phyloP scores from a whole-genome alignment of 1,139 yeast species.

The Lodderomyces parapsilosis region DNA sequence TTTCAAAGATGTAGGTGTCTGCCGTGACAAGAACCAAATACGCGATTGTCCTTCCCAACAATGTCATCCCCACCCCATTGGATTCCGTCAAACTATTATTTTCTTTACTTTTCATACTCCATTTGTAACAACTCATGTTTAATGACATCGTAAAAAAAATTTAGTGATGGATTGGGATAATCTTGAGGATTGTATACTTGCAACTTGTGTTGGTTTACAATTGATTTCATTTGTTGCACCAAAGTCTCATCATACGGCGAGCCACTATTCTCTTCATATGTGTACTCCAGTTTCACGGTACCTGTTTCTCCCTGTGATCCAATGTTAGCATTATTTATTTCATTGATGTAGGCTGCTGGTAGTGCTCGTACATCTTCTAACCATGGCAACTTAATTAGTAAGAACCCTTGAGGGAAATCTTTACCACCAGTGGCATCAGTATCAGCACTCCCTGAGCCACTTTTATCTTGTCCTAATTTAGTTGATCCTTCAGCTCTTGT shows the following conservation, averaged over 20 bases:
- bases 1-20: too few relatives aligned
- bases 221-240: constrained; percentile 17
- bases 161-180: constrained; percentile 65
- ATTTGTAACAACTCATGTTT: constrained; percentile 69
- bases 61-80: too few relatives aligned
- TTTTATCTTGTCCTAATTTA: too few relatives aligned
- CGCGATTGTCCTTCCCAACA: too few relatives aligned
- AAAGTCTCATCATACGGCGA: constrained; percentile 14
- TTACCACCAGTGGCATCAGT: not conserved
- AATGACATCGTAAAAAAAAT: constrained; percentile 62
- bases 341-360: constrained; percentile 28
- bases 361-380: constrained; percentile 59
- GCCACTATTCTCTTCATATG: constrained; percentile 5
- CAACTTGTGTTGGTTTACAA: constrained; percentile 17
- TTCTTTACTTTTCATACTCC: constrained; percentile 6
- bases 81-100: constrained; percentile 15
- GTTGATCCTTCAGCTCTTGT: constrained; percentile 30
- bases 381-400: constrained; percentile 60
- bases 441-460: constrained; percentile 1
- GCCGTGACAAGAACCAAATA: too few relatives aligned
- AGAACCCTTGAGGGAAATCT: constrained; percentile 60
- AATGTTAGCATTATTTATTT: constrained; percentile 4
- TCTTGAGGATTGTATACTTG: constrained; percentile 53
- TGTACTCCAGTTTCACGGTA: constrained; percentile 2
- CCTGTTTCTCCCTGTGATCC: constrained; percentile 10